Conservation (phyloP, 345 rosid species). For the Salix exigua region DNA sequence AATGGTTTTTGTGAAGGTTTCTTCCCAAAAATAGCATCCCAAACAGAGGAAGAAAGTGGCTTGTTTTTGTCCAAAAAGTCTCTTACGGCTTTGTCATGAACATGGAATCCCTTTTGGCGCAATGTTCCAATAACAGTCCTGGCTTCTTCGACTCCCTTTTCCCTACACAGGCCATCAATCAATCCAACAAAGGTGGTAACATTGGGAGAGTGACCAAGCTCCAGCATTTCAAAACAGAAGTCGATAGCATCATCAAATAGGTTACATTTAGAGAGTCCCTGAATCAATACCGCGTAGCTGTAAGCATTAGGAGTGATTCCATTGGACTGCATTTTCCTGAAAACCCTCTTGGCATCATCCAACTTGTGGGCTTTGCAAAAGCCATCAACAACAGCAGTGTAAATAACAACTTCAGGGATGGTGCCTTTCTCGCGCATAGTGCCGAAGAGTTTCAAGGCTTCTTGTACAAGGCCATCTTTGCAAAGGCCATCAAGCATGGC, state of each 20-base stretch:
- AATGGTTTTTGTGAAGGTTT: slow-evolving; percentile 38
- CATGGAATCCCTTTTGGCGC: slow-evolving; percentile 56
- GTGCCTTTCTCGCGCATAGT: slow-evolving; percentile 79
- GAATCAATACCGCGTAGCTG: slow-evolving; percentile 56
- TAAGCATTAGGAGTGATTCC: slow-evolving; percentile 73
- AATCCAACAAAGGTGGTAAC: slow-evolving; percentile 74
- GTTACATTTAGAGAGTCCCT: slow-evolving; percentile 55
- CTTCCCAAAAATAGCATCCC: slow-evolving; percentile 72
- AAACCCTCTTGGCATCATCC: slow-evolving; percentile 80
- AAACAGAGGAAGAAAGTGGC: slow-evolving; percentile 51
- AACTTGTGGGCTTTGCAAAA: slow-evolving; percentile 75
- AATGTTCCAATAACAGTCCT: slow-evolving; percentile 36
- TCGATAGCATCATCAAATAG: slow-evolving; percentile 60
- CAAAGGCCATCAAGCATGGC: slow-evolving; percentile 96
- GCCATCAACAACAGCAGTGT: slow-evolving; percentile 90
- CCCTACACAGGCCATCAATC: slow-evolving; percentile 67
- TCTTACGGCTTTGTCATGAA: slow-evolving; percentile 64
- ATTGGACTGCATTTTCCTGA: slow-evolving; percentile 68
- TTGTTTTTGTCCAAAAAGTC: slow-evolving; percentile 74
- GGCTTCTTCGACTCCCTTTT: slow-evolving; percentile 61
- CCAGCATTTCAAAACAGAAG: slow-evolving; percentile 63
- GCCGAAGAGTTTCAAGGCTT: slow-evolving; percentile 86
- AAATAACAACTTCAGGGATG: slow-evolving; percentile 82
- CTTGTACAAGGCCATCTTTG: slow-evolving; percentile 86
- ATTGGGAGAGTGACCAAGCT: slow-evolving; percentile 85